Evolutionary conservation across 352 stramenopile genomes (phyloP).

Genomic region (Phytophthora aleatoria): DNA sequence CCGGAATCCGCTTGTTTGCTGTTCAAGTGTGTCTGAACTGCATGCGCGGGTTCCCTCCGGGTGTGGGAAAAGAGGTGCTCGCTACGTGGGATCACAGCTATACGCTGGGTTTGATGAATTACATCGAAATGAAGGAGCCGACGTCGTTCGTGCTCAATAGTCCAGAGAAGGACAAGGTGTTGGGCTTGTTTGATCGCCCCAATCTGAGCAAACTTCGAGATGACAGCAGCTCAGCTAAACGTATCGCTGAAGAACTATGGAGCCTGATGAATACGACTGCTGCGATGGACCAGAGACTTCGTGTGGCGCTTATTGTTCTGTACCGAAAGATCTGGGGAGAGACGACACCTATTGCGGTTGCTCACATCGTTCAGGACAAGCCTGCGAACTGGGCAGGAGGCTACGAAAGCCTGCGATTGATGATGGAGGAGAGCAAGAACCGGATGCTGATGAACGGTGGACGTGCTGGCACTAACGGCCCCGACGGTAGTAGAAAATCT

Average conservation of each 20-base stretch:
- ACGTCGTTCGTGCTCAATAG: slow-evolving; percentile 76
- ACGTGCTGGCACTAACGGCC: slow-evolving; percentile 21
- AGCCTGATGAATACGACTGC: slow-evolving; percentile 71
- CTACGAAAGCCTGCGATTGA: slow-evolving; percentile 78
- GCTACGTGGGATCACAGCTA: slow-evolving; percentile 86
- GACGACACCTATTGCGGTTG: slow-evolving; percentile 77
- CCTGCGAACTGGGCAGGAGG: slow-evolving; percentile 74
- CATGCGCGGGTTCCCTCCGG: slow-evolving; percentile 75
- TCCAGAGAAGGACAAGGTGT: slow-evolving; percentile 75
- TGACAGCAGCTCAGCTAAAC: slow-evolving; percentile 73
- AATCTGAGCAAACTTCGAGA: slow-evolving; percentile 70
- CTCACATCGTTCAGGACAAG: slow-evolving; percentile 86
- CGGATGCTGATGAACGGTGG: slow-evolving; percentile 42
- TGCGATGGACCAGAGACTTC: slow-evolving; percentile 71
- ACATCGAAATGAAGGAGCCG: slow-evolving; percentile 83
- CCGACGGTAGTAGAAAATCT: slow-evolving; percentile 19
- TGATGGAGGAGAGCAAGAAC: slow-evolving; percentile 89
- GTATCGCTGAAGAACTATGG: slow-evolving; percentile 73
- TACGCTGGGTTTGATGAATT: slow-evolving; percentile 70
- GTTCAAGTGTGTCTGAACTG: slow-evolving; percentile 86
- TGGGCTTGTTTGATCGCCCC: slow-evolving; percentile 63
- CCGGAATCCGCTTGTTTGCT: slow-evolving; percentile 73
- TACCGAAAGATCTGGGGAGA: slow-evolving; percentile 86
- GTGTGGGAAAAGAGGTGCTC: slow-evolving; percentile 73
- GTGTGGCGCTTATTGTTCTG: slow-evolving; percentile 75